Evolutionary conservation across 495 filamentous ascomycete species (phyloP).

Genomic region (Penicillium paradoxum): DNA sequence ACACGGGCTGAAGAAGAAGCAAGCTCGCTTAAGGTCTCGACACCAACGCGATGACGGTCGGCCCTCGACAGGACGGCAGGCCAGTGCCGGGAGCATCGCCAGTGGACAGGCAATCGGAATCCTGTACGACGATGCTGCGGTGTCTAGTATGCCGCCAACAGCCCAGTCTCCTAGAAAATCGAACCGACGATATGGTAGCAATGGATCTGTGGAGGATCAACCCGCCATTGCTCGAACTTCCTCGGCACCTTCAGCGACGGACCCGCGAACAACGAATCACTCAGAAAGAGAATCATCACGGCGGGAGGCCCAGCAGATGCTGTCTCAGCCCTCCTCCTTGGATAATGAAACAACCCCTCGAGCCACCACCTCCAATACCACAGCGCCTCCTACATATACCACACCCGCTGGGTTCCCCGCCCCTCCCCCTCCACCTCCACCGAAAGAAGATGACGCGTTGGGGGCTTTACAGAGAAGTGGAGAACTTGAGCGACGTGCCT

Average conservation of each 20-base stretch:
- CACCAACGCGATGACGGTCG: constrained; percentile 61
- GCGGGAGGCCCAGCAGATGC: constrained; percentile 45
- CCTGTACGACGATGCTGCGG: constrained; percentile 57
- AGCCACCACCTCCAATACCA: constrained; percentile 35
- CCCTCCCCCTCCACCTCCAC: constrained; percentile 70
- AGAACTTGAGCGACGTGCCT: constrained; percentile 88
- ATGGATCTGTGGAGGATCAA: constrained; percentile 43
- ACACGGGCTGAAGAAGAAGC: constrained; percentile 93
- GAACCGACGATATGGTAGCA: constrained; percentile 49
- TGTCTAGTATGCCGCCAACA: constrained; percentile 22
- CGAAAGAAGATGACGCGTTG: constrained; percentile 83
- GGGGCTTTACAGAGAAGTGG: constrained; percentile 86
- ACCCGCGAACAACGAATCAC: constrained; percentile 29
- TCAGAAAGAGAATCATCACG: constrained; percentile 42
- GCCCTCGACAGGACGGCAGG: constrained; percentile 51
- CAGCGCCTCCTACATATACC: constrained; percentile 15
- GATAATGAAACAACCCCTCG: constrained; percentile 38
- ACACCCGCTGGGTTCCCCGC: constrained; percentile 38
- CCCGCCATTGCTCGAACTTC: constrained; percentile 44
- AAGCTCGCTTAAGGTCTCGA: constrained; percentile 80
- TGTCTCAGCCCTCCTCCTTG: constrained; percentile 57
- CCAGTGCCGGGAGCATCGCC: constrained; percentile 60
- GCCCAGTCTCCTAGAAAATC: constrained; percentile 35
- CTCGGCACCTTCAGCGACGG: constrained; percentile 22
- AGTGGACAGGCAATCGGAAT: constrained; percentile 59